phyloP scores from a whole-genome alignment of 169 alveolate species.

The Plasmodium reichenowi region DNA sequence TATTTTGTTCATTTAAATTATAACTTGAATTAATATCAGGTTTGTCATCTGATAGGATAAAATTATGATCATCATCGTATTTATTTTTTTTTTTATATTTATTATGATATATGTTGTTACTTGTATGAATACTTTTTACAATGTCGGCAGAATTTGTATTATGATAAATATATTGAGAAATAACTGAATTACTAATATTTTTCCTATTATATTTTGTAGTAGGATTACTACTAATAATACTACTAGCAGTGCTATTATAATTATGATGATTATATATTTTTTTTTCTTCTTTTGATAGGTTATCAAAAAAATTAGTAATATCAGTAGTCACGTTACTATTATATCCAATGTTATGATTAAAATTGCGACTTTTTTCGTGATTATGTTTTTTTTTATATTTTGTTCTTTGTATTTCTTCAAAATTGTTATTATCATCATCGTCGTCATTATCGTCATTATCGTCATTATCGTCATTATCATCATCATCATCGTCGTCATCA shows the following conservation, averaged over 20 bases:
- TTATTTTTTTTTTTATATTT: constrained; percentile 12
- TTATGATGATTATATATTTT: not conserved
- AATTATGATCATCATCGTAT: constrained; percentile 7
- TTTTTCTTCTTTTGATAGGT: not conserved
- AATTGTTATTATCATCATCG: no score
- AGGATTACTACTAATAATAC: constrained; percentile 5
- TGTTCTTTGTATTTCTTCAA: not conserved
- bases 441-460: no score
- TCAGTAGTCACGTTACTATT: constrained; percentile 6
- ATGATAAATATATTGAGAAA: not conserved
- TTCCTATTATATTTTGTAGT: not conserved
- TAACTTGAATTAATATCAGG: constrained; percentile 12
- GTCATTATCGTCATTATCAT: no score
- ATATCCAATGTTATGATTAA: constrained; percentile 20
- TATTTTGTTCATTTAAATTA: constrained; percentile 24
- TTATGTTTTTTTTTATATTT: constrained; percentile 3
- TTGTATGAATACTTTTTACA: not conserved
- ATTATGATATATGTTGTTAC: not conserved
- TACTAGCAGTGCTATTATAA: not conserved
- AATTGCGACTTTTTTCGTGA: constrained; percentile 16
- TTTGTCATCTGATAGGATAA: constrained; percentile 35
- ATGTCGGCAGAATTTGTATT: not conserved
- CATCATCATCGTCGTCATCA: no score
- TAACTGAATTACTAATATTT: not conserved
- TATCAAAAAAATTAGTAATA: not conserved